Base-by-base conservation (phyloP, 2,329 filamentous ascomycete species). In the Purpureocillium lavendulum region DNA sequence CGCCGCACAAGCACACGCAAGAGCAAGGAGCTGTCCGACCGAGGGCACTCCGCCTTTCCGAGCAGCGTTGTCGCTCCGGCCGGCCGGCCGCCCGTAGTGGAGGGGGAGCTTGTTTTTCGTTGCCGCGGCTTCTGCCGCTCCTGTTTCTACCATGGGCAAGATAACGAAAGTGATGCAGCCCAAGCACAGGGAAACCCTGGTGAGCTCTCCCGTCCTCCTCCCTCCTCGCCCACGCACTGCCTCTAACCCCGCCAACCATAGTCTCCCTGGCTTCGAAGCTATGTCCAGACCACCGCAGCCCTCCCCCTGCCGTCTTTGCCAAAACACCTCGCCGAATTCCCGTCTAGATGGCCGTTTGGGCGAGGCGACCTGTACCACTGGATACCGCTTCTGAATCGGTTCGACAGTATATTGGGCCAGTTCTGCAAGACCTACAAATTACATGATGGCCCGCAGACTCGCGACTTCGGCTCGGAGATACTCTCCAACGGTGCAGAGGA, bases 331-430 rank as follows among this genome's bases (percentile, higher is more conserved):
- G 72, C 74, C 52, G 77, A 75, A 40, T 97, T 97, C 58, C 88
- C 90, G 42, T 81, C 82, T 48, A 73, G 82, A 73, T 98, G 92
- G 92, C 88, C 89, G 2, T 94, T 97, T 56, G 90, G 90, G 30
- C 80, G 90, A 59, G 94, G 92, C 44, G 92, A 98, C 60, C 70
- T 97, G 24, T 97, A 97, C 59, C 90, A 98, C 70, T 98, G 94
- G 94, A 96, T 98, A 49, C 82, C 86, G 21, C 75, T 95, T 17
- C 67, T 98, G 44, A 94, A 98, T 61, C 82, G 88, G 42, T 97
- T 98, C 62, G 92, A 98, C 62, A 78, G 77, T 54, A 80, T 97
- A 47, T 69, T 98, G 31, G 87, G 94, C 52, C 70, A 78, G 30
- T 88, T 94, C 59, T 87, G 82, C 60, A 72, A 77, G 41, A 81